These are phyloP conservation scores for Zhuliangozyma blackwelliae DNA, from an alignment of 1,139 yeast species.

Conservation along the genomic window DNA sequence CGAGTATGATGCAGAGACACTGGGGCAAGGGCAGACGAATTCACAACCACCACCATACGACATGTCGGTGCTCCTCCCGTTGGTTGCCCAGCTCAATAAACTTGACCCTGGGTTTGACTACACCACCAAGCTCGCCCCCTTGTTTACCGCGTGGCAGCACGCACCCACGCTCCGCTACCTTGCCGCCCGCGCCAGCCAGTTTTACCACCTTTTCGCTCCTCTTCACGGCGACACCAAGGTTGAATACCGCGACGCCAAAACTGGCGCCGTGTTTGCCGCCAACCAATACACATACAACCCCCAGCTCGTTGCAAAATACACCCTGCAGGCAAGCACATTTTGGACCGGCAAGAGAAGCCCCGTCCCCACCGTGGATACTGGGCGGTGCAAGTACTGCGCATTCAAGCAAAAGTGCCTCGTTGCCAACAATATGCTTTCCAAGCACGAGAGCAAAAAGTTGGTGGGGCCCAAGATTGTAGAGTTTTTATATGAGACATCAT, in stretches of 20 bases:
- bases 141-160: constrained; percentile 40
- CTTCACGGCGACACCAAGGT: constrained; percentile 37
- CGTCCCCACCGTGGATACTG: constrained; percentile 27
- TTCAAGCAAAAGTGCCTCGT: constrained; percentile 35
- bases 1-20: too few relatives aligned
- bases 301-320: constrained; percentile 19
- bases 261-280: constrained; percentile 34
- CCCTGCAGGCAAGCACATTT: constrained; percentile 34
- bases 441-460: constrained; percentile 2
- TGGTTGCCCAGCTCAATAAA: constrained; percentile 1
- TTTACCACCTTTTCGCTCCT: constrained; percentile 33
- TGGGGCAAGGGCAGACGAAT: too few relatives aligned
- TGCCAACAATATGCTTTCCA: constrained; percentile 18
- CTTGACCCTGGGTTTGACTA: constrained; percentile 14
- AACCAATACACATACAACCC: constrained; percentile 32
- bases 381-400: constrained; percentile 52
- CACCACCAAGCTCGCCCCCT: constrained; percentile 9
- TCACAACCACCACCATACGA: too few relatives aligned
- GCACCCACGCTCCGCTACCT: constrained; percentile 57
- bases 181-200: constrained; percentile 51
- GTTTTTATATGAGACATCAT: constrained; percentile 29
- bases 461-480: constrained; percentile 13
- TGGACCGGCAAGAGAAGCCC: constrained; percentile 57
- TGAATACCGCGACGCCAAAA: constrained; percentile 46
- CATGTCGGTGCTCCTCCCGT: too few relatives aligned